Conservation (phyloP, 2,329 filamentous ascomycete genomes). For the Triangularia setosa region DNA sequence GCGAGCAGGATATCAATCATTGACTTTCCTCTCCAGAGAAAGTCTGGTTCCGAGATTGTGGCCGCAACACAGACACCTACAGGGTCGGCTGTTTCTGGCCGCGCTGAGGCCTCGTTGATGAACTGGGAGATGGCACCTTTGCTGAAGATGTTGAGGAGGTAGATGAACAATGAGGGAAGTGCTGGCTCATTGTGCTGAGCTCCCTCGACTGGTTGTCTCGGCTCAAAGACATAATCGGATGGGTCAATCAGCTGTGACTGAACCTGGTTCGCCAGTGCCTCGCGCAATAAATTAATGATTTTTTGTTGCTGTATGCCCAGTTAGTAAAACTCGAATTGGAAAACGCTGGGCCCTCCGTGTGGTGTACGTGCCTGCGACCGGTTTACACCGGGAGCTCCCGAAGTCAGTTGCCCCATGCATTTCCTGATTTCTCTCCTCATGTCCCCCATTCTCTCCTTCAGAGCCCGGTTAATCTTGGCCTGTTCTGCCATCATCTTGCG, state of each 20-base stretch:
- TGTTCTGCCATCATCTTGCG: slow-evolving; percentile 45
- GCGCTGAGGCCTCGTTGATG: slow-evolving; percentile 56
- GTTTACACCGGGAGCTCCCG: slow-evolving; percentile 39
- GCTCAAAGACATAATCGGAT: slow-evolving; percentile 45
- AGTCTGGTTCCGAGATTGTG: slow-evolving; percentile 62
- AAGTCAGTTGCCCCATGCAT: slow-evolving; percentile 68
- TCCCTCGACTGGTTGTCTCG: slow-evolving; percentile 38
- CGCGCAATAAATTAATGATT: slow-evolving; percentile 49
- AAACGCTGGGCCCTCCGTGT: not conserved
- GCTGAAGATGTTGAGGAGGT: slow-evolving; percentile 66
- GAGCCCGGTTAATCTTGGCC: slow-evolving; percentile 49
- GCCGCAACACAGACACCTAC: slow-evolving; percentile 66
- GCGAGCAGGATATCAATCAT: slow-evolving; percentile 75
- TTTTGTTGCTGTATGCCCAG: slow-evolving; percentile 30
- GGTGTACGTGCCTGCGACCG: slow-evolving; percentile 43
- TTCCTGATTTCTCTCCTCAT: slow-evolving; percentile 69
- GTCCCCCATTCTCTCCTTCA: slow-evolving; percentile 66
- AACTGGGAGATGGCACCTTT: slow-evolving; percentile 66
- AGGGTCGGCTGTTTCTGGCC: slow-evolving; percentile 62
- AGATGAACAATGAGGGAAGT: slow-evolving; percentile 61
- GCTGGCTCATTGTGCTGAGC: slow-evolving; percentile 42
- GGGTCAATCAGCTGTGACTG: slow-evolving; percentile 49
- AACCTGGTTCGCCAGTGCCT: slow-evolving; percentile 45
- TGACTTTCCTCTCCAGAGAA: slow-evolving; percentile 60
- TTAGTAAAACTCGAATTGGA: not conserved